phyloP scores from a whole-genome alignment of 2,329 filamentous ascomycete genomes.

The Arthroderma uncinatum region DNA sequence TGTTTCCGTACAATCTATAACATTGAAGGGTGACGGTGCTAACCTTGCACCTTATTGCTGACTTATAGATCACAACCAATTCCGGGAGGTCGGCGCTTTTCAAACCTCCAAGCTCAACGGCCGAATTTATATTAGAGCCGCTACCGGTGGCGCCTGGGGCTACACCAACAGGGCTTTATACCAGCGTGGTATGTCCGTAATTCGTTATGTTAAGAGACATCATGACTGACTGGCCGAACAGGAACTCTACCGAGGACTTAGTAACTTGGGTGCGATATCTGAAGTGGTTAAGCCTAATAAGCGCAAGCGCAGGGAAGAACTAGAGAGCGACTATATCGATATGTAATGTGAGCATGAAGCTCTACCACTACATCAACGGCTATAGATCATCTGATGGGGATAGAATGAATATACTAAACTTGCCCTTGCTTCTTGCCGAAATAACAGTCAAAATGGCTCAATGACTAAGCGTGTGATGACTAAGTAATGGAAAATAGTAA shows the following conservation, averaged over 20 bases:
- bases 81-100: not conserved
- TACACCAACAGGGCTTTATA: not conserved
- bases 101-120: not conserved
- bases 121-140: not conserved
- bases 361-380: too few relatives aligned
- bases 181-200: not conserved
- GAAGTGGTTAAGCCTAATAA: too few relatives aligned
- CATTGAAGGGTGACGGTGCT: not conserved
- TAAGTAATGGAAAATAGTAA: not conserved
- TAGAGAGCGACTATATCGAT: too few relatives aligned
- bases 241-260: not conserved
- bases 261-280: not conserved
- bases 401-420: too few relatives aligned
- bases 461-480: not conserved
- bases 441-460: too few relatives aligned
- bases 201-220: not conserved
- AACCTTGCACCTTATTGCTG: not conserved
- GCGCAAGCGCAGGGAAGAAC: too few relatives aligned
- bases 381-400: too few relatives aligned
- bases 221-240: not conserved
- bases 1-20: too few relatives aligned
- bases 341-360: too few relatives aligned
- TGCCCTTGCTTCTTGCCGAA: too few relatives aligned
- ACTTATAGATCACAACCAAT: not conserved
- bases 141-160: not conserved